phyloP scores from a whole-genome alignment of 306 rosid genomes.

The Phaseolus lunatus region DNA sequence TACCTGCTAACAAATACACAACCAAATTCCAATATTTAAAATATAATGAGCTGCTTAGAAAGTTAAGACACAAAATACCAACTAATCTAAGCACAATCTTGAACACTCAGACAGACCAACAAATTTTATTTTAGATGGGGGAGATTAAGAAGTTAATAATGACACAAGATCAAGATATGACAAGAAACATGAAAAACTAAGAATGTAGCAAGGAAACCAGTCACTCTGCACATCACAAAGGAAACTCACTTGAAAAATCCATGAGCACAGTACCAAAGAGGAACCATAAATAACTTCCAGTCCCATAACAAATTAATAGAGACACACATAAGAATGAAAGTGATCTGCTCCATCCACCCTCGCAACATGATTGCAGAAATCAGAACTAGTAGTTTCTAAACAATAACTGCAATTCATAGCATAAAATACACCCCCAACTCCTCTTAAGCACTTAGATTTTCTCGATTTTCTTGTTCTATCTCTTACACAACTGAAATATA shows the following conservation, averaged over 20 bases:
- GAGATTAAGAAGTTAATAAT: neutral
- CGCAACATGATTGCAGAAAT: neutral
- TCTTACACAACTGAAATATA: slow-evolving; percentile 10
- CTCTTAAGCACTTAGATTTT: slow-evolving; percentile 7
- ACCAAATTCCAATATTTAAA: slow-evolving; percentile 20
- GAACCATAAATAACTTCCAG: slow-evolving; percentile 14
- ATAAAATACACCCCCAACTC: slow-evolving; percentile 20
- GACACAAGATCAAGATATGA: neutral
- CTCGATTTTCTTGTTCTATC: slow-evolving; percentile 14
- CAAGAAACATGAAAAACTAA: slow-evolving; percentile 2
- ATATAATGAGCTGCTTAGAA: neutral
- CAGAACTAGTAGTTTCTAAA: neutral
- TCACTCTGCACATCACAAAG: slow-evolving; percentile 1
- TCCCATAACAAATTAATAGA: slow-evolving; percentile 9
- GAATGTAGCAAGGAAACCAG: neutral
- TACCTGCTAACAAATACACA: slow-evolving; percentile 64
- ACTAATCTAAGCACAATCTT: slow-evolving; percentile 12
- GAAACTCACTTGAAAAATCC: slow-evolving; percentile 6
- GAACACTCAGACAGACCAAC: neutral
- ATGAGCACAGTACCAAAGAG: slow-evolving; percentile 4
- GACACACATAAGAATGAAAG: neutral
- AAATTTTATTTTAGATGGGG: neutral
- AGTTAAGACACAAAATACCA: slow-evolving; percentile 20
- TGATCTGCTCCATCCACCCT: slow-evolving; percentile 7
- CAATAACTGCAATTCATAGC: neutral